Conservation (phyloP, 768 basidiomycete species). For the Termitomyces sp. region DNA sequence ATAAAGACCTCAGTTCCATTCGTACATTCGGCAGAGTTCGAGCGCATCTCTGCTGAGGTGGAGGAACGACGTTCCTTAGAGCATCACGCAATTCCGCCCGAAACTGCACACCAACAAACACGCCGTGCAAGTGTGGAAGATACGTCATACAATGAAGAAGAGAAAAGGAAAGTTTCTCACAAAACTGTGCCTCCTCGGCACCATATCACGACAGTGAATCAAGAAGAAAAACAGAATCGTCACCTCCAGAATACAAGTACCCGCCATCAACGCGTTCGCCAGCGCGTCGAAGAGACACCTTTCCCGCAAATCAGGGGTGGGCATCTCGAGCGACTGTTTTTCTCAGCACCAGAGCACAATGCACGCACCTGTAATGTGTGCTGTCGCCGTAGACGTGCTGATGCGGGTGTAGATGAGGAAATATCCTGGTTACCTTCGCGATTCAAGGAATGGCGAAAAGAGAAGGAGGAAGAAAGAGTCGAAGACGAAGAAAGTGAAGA, state of each 20-base stretch:
- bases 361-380: constrained; percentile 66
- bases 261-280: neutral
- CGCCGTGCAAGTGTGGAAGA: constrained; percentile 12
- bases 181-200: neutral
- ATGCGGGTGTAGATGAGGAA: neutral
- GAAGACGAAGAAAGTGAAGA: constrained; percentile 29
- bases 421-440: constrained; percentile 19
- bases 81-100: neutral
- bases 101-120: neutral
- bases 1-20: constrained; percentile 26
- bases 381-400: constrained; percentile 36
- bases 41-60: constrained; percentile 60
- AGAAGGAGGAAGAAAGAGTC: neutral
- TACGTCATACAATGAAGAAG: constrained; percentile 11
- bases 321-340: constrained; percentile 75
- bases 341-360: constrained; percentile 74
- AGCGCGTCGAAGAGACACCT: constrained; percentile 36
- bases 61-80: constrained; percentile 20
- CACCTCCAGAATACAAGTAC: constrained; percentile 1
- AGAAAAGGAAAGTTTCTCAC: neutral
- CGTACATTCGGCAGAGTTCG: constrained; percentile 54
- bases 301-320: constrained; percentile 84
- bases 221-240: neutral
- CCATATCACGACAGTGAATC: neutral
- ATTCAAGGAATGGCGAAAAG: constrained; percentile 10